A percentile compares a stretch with the other conserved stretches of the same genome.
Conservation (phyloP, 2,329 filamentous ascomycete species). For the Xylariales sp. region DNA sequence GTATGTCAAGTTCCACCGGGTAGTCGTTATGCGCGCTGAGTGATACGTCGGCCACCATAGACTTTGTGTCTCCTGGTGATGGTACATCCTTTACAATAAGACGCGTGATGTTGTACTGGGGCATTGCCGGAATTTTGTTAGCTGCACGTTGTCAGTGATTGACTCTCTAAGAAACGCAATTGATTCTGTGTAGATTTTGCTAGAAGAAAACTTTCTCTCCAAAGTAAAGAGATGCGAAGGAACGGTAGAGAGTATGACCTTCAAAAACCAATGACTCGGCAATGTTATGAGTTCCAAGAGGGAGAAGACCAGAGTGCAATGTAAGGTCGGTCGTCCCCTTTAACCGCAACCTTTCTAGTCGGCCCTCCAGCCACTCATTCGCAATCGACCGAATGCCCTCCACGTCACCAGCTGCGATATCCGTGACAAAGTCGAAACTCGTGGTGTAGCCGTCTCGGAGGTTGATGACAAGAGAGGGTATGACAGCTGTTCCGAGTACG, state of each 20-base stretch:
- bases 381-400: constrained; percentile 74
- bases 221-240: constrained; percentile 57
- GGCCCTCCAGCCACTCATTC: constrained; percentile 83
- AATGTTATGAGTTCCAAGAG: constrained; percentile 71
- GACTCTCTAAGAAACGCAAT: constrained; percentile 11
- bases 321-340: constrained; percentile 68
- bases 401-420: constrained; percentile 70
- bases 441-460: constrained; percentile 76
- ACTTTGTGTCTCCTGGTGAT: constrained; percentile 46
- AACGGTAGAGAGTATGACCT: constrained; percentile 70
- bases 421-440: constrained; percentile 71
- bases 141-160: constrained; percentile 44
- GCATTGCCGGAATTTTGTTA: constrained; percentile 69
- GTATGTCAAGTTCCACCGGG: constrained; percentile 71
- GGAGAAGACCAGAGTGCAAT: constrained; percentile 74
- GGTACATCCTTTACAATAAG: constrained; percentile 74
- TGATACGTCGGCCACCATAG: constrained; percentile 76
- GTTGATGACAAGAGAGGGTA: constrained; percentile 72
- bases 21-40: constrained; percentile 70
- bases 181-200: constrained; percentile 16
- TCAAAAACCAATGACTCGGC: constrained; percentile 73
- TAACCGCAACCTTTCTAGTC: constrained; percentile 65
- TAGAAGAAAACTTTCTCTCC: constrained; percentile 49
- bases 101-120: constrained; percentile 75
- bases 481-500: constrained; percentile 68